Conservation (phyloP, 2,329 filamentous ascomycete genomes). For the Fonsecaea erecta region DNA sequence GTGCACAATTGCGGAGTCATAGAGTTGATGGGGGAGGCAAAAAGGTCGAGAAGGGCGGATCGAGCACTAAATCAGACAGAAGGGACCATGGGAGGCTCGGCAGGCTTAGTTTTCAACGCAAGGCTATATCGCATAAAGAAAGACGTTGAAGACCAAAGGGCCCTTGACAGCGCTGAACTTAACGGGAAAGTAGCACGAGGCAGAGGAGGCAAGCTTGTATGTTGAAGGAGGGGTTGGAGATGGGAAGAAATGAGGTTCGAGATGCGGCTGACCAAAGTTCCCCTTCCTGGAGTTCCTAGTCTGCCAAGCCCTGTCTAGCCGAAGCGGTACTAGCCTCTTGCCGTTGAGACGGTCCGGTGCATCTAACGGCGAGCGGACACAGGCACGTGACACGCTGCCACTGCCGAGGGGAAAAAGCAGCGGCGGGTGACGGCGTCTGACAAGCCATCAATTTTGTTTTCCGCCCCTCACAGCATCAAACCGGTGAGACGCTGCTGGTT, state of each 20-base stretch:
- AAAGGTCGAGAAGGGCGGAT: not conserved
- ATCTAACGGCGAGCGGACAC: too few species aligned
- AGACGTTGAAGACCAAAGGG: not conserved
- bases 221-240: not conserved
- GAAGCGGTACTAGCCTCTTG: not conserved
- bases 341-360: not conserved
- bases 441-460: not conserved
- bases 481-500: not conserved
- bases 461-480: not conserved
- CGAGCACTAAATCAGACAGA: conserved; percentile 2
- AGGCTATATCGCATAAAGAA: not conserved
- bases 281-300: not conserved
- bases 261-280: conserved; percentile 5
- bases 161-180: not conserved
- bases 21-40: conserved; percentile 7
- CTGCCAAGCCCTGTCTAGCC: not conserved
- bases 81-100: not conserved
- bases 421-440: not conserved
- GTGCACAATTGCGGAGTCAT: conserved; percentile 6
- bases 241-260: conserved; percentile 3
- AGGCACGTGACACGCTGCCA: not conserved
- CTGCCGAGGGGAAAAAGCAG: not conserved
- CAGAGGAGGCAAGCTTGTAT: not conserved
- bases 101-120: not conserved
- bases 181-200: not conserved